These are phyloP conservation scores for Phialophora verrucosa DNA, from an alignment of 2,329 filamentous ascomycete genomes.

Conservation along the genomic window DNA sequence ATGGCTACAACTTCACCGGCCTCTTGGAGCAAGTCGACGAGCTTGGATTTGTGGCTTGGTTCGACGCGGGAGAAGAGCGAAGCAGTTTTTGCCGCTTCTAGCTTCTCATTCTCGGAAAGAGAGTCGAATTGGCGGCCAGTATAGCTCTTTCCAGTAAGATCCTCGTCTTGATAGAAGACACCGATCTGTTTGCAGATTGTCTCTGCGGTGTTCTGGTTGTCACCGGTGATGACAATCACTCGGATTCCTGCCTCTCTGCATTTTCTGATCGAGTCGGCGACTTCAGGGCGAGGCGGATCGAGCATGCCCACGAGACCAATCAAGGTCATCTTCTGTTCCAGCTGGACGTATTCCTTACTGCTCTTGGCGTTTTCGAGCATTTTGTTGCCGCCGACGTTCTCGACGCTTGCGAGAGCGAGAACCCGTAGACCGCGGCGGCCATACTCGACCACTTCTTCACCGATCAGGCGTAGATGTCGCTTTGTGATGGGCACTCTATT, in stretches of 20 bases:
- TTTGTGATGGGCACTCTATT: constrained; percentile 74
- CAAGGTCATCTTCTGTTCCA: constrained; percentile 94
- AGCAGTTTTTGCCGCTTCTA: constrained; percentile 81
- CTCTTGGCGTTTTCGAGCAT: constrained; percentile 77
- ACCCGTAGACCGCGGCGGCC: constrained; percentile 92
- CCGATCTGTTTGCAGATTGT: constrained; percentile 97
- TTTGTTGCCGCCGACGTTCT: constrained; percentile 73
- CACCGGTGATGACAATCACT: constrained; percentile 96
- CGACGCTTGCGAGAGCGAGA: constrained; percentile 86
- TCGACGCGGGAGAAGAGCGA: constrained; percentile 96
- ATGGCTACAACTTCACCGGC: constrained; percentile 95
- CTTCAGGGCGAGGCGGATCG: constrained; percentile 92
- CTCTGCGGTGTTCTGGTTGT: constrained; percentile 97
- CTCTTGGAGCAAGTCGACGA: constrained; percentile 94
- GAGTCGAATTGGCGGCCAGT: constrained; percentile 95
- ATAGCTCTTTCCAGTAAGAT: constrained; percentile 88
- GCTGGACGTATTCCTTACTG: constrained; percentile 78
- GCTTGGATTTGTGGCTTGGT: constrained; percentile 93
- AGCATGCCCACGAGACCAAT: constrained; percentile 95
- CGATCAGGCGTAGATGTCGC: constrained; percentile 71
- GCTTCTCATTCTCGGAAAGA: constrained; percentile 76
- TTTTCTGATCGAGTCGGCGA: constrained; percentile 80
- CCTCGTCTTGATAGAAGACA: constrained; percentile 80
- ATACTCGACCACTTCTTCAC: constrained; percentile 83
- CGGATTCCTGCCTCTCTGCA: constrained; percentile 94